A percentile compares a stretch with the other conserved stretches of the same genome.
Conservation (phyloP, 768 basidiomycete species). For the Dentipellis fragilis region DNA sequence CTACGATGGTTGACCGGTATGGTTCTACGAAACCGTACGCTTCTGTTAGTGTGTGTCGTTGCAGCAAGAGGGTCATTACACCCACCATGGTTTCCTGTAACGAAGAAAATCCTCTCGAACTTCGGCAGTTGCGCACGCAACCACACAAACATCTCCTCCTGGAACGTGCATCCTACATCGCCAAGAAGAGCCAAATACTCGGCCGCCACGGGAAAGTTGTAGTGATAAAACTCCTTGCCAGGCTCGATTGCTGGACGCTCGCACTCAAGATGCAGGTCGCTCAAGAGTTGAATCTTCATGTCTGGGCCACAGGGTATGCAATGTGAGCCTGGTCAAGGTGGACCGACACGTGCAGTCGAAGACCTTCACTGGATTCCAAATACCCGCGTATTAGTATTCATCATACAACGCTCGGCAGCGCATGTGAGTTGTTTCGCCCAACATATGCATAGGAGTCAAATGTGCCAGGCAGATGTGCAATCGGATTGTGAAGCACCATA, state of each 20-base stretch:
- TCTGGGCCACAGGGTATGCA: too few relatives aligned
- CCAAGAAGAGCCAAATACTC: constrained; percentile 26
- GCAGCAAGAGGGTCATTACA: not conserved
- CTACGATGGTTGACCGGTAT: constrained; percentile 9
- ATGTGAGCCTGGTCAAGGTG: too few relatives aligned
- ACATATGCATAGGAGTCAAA: too few relatives aligned
- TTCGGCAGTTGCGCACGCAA: constrained; percentile 19
- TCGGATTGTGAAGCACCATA: too few relatives aligned
- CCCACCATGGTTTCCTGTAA: constrained; percentile 25
- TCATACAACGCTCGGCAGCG: too few relatives aligned
- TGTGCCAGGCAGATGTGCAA: too few relatives aligned
- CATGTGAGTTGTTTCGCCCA: too few relatives aligned
- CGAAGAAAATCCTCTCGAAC: constrained; percentile 24
- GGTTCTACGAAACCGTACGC: constrained; percentile 9
- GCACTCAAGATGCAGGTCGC: constrained; percentile 24
- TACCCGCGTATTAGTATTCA: too few relatives aligned
- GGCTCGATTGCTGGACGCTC: constrained; percentile 6
- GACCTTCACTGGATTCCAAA: too few relatives aligned
- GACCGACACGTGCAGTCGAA: too few relatives aligned
- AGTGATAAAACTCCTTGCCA: constrained; percentile 14
- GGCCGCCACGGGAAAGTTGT: constrained; percentile 18
- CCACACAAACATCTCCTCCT: constrained; percentile 24
- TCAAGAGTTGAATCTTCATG: constrained; percentile 18
- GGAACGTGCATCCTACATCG: constrained; percentile 25
- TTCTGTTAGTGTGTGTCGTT: not conserved